Base-by-base conservation (phyloP, 106 monocot genomes). In the Ottelia alismoides region DNA sequence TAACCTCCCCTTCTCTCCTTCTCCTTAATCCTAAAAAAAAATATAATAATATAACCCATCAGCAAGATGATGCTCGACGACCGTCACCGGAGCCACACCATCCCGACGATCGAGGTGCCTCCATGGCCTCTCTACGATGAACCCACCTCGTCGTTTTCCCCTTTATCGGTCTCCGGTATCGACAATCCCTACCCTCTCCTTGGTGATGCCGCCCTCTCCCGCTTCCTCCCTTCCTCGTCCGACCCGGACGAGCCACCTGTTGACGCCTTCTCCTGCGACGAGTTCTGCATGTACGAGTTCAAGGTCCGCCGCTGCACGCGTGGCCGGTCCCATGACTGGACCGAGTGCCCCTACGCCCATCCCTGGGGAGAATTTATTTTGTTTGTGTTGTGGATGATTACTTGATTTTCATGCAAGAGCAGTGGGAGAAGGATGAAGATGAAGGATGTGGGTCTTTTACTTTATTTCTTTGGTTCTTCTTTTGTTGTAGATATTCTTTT, bases 281-380 rank as follows among this genome's bases (percentile, higher is more conserved):
- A 77, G 77, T 86, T 86, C 70, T 71, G 85, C 31, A 86, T 86
- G 74, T 86, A 86, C 71, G 85, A 86, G 64, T 86, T 86, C 74
- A 86, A 86, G 67, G 68, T 86, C 20, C 59, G 85, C 47, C 66
- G 73, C 28, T 86, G 85, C 67, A 57, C 65, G 1, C 55, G 85
- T 1, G 76, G 73, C 7, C 70, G 85, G 17, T 66, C 76, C 25
- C 85, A 86, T 29, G 61, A 61, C 47, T 61, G 61, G 61, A 61
- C 61, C 19, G 61, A 61, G 48, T 61, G 61, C 45, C 61, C 61
- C 5, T 61, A 66, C 68, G 85, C 85, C 0, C 85, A 86, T 65
- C 85, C 80, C 19, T 76, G 85, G 1, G 85, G n/a, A n/a, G n/a
- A n/a, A n/a, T n/a, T n/a, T n/a, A n/a, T n/a, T n/a, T n/a, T n/a